Conservation (phyloP, 2,329 filamentous ascomycete genomes). For the Aspergillus sp. region DNA sequence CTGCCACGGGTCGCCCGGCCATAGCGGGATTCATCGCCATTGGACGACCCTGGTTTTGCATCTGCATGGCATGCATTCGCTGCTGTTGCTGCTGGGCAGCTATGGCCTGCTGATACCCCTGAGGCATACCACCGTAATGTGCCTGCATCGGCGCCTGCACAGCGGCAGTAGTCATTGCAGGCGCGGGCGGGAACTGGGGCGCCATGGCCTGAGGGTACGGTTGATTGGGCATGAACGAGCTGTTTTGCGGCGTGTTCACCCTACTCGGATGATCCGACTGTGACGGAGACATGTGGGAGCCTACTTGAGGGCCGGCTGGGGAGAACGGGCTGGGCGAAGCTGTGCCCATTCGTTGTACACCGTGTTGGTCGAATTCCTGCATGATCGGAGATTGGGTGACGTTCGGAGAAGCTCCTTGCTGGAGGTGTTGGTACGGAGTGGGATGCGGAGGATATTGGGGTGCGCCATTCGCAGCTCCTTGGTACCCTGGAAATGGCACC, state of each 20-base stretch:
- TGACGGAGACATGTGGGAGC: conserved; percentile 71
- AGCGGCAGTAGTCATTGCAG: conserved; percentile 43
- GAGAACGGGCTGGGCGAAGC: conserved; percentile 91
- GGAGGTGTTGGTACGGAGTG: conserved; percentile 77
- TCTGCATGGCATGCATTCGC: conserved; percentile 75
- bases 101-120: conserved; percentile 58
- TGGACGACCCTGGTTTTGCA: conserved; percentile 74
- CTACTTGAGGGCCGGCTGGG: conserved; percentile 71
- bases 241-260: conserved; percentile 70
- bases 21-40: conserved; percentile 47
- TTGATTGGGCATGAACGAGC: conserved; percentile 62
- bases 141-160: conserved; percentile 46
- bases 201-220: conserved; percentile 42
- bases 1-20: conserved; percentile 35
- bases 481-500: conserved; percentile 70
- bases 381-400: conserved; percentile 93
- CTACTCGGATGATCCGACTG: conserved; percentile 71
- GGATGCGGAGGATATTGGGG: conserved; percentile 63
- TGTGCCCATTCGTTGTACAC: conserved; percentile 80
- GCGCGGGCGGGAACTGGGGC: conserved; percentile 45
- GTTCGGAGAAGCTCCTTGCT: conserved; percentile 76
- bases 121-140: conserved; percentile 54
- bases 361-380: conserved; percentile 67
- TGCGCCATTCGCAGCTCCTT: conserved; percentile 62
- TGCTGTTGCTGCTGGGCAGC: conserved; percentile 67